These are phyloP conservation scores for Lactuca saligna DNA, from an alignment of 129 eudicot species.

Conservation along the genomic window DNA sequence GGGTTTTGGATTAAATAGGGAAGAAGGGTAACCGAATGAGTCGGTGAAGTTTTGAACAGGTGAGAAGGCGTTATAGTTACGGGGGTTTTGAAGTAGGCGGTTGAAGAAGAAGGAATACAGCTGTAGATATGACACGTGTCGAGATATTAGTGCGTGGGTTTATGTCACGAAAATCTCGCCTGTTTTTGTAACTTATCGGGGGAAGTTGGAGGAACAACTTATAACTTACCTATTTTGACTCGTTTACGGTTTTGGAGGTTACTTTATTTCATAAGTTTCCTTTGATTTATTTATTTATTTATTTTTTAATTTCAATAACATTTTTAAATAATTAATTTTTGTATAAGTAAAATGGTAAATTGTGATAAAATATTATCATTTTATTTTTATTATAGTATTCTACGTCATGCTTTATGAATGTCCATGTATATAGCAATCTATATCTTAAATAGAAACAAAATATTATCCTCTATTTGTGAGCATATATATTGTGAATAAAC, in stretches of 20 bases:
- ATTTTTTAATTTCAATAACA: too few species aligned
- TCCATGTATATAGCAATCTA: too few species aligned
- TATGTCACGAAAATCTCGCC: slow-evolving; percentile 29
- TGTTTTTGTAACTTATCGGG: slow-evolving; percentile 17
- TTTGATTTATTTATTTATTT: too few species aligned
- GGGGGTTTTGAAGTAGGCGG: slow-evolving; percentile 34
- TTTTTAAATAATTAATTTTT: too few species aligned
- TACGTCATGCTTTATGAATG: too few species aligned
- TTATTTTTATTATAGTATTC: too few species aligned
- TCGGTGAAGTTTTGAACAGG: slow-evolving; percentile 32
- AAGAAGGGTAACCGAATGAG: slow-evolving; percentile 42
- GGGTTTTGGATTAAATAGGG: slow-evolving; percentile 21
- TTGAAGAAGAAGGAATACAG: slow-evolving; percentile 31
- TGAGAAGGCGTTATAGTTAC: slow-evolving; percentile 45
- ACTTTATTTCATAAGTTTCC: not conserved
- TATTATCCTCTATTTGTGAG: too few species aligned
- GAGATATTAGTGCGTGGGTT: slow-evolving; percentile 16
- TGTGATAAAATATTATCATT: too few species aligned
- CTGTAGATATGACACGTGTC: slow-evolving; percentile 41
- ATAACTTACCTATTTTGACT: slow-evolving; percentile 29
- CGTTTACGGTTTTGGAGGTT: slow-evolving; percentile 27
- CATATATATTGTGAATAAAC: too few species aligned
- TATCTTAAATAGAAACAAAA: too few species aligned
- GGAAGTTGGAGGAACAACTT: slow-evolving; percentile 28
- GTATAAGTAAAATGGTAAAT: too few species aligned